These are phyloP conservation scores for Orobanche coerulescens DNA, from an alignment of 257 asterid species.

Conservation along the genomic window DNA sequence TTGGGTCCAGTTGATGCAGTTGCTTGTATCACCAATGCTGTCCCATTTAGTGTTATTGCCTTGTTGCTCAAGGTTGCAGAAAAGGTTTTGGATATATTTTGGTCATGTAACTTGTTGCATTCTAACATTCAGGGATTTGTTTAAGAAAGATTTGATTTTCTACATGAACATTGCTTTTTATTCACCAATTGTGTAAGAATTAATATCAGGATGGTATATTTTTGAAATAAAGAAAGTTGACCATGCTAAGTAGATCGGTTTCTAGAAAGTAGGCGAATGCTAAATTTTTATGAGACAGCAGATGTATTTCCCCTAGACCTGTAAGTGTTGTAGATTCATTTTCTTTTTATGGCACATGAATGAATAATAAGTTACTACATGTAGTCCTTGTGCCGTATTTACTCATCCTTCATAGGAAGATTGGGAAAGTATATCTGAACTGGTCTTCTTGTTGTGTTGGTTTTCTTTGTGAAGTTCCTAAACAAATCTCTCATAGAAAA, in stretches of 20 bases:
- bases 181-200: constrained; percentile 1
- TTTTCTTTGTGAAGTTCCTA: constrained; percentile 41
- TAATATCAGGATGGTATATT: background rate
- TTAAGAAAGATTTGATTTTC: background rate
- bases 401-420: constrained; percentile 11
- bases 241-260: background rate
- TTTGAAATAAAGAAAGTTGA: background rate
- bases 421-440: constrained; percentile 6
- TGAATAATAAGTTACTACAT: background rate
- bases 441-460: constrained; percentile 23
- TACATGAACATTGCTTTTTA: background rate
- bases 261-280: constrained; percentile 3
- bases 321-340: background rate
- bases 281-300: background rate
- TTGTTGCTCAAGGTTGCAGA: background rate
- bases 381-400: background rate
- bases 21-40: background rate
- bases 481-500: constrained; percentile 91
- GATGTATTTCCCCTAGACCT: constrained; percentile 8
- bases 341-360: background rate
- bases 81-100: background rate
- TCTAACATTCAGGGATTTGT: background rate
- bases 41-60: background rate
- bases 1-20: background rate
- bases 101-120: background rate